A percentile compares a stretch with the other conserved stretches of the same genome.
Evolutionary conservation across 192 early-diverging fungal species (phyloP).

Genomic region (Linnemannia schmuckeri): DNA sequence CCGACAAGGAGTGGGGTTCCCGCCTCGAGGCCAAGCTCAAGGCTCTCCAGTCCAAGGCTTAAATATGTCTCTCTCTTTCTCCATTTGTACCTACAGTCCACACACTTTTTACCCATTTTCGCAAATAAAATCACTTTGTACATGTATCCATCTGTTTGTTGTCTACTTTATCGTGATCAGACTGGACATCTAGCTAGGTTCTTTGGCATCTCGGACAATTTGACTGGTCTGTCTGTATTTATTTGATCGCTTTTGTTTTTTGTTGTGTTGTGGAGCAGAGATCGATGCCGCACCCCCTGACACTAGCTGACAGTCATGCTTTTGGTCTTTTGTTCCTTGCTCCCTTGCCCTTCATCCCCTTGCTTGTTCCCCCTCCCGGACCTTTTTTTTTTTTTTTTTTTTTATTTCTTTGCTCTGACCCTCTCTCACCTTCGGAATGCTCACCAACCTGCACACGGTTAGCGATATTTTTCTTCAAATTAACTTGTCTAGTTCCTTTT

Average conservation of each 20-base stretch:
- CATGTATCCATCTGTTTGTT: neutral
- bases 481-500: no score
- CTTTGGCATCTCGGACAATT: neutral
- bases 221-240: neutral
- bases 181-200: no score
- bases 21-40: slow-evolving; percentile 67
- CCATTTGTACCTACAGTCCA: neutral
- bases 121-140: neutral
- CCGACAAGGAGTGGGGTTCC: slow-evolving; percentile 67
- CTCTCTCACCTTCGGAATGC: neutral
- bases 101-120: slow-evolving; percentile 20
- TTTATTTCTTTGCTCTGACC: neutral
- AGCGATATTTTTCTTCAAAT: no score
- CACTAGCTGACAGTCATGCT: neutral
- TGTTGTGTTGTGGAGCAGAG: neutral
- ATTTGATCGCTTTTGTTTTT: no score
- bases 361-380: neutral
- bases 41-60: slow-evolving; percentile 54
- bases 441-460: neutral
- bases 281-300: neutral
- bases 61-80: slow-evolving; percentile 1
- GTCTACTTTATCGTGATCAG: neutral
- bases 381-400: neutral
- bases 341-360: neutral
- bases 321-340: neutral